These are phyloP conservation scores for cucumber (Cucumis sativus) DNA, from an alignment of 306 rosid genomes.

Conservation along the genomic window DNA sequence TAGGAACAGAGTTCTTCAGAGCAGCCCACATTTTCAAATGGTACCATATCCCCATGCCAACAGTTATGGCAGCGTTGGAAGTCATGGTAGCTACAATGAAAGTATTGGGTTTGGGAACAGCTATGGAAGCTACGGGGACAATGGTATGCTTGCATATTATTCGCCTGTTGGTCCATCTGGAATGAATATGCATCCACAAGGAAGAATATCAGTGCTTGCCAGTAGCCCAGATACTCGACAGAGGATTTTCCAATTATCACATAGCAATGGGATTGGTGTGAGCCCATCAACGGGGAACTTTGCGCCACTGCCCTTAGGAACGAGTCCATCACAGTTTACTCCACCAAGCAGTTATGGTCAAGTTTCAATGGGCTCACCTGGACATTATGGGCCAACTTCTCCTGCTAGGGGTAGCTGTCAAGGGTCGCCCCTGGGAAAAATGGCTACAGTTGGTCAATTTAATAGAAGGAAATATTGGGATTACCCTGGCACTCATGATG, in stretches of 20 bases:
- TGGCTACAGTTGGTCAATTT: conserved; percentile 68
- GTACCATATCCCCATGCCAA: conserved; percentile 57
- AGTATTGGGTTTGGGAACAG: conserved; percentile 79
- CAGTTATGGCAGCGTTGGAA: conserved; percentile 91
- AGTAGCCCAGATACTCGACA: conserved; percentile 92
- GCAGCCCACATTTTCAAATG: conserved; percentile 78
- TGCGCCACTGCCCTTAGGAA: conserved; percentile 91
- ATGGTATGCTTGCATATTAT: conserved; percentile 65
- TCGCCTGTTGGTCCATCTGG: conserved; percentile 91
- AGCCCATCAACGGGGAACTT: conserved; percentile 91
- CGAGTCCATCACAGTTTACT: conserved; percentile 95
- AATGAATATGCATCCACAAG: conserved; percentile 64
- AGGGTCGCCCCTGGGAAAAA: conserved; percentile 90
- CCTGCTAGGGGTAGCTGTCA: conserved; percentile 94
- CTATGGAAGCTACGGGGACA: conserved; percentile 94
- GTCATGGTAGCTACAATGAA: conserved; percentile 93
- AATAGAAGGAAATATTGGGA: conserved; percentile 87
- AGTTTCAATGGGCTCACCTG: conserved; percentile 72
- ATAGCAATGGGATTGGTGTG: conserved; percentile 73
- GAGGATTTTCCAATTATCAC: conserved; percentile 56
- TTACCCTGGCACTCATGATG: conserved; percentile 71
- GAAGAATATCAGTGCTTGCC: conserved; percentile 67
- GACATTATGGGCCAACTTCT: conserved; percentile 91
- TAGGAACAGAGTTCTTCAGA: conserved; percentile 53
- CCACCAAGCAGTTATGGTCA: conserved; percentile 82